Evolutionary conservation across 306 rosid species (phyloP).

Genomic region (Abrus pulchellus): DNA sequence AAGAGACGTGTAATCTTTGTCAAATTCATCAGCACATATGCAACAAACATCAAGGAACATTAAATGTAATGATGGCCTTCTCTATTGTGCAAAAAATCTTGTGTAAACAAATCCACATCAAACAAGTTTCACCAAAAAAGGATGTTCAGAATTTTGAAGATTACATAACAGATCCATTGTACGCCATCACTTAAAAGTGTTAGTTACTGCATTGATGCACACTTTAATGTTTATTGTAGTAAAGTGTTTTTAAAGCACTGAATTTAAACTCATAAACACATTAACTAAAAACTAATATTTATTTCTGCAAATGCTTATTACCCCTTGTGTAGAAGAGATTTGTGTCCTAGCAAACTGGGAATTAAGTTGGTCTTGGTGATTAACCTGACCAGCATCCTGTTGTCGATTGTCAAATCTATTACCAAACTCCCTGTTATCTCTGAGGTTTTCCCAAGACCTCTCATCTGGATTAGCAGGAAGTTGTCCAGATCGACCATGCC

Average conservation of each 20-base stretch:
- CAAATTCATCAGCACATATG: background rate
- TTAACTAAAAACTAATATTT: constrained; percentile 7
- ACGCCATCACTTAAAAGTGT: background rate
- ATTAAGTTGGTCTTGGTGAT: constrained; percentile 64
- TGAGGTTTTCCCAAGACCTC: constrained; percentile 63
- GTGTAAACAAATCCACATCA: constrained; percentile 17
- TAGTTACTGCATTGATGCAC: background rate
- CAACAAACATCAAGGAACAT: background rate
- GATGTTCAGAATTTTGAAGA: constrained; percentile 5
- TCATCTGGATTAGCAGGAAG: constrained; percentile 65
- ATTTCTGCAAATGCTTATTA: constrained; percentile 46
- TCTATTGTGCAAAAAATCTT: background rate
- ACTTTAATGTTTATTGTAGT: background rate
- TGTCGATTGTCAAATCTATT: constrained; percentile 55
- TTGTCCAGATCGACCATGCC: constrained; percentile 83
- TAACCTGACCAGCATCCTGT: constrained; percentile 64
- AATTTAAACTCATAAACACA: background rate
- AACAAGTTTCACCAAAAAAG: background rate
- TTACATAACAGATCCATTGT: no score
- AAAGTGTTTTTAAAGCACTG: constrained; percentile 8
- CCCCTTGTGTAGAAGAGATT: constrained; percentile 61
- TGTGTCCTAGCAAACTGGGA: constrained; percentile 63
- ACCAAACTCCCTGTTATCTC: constrained; percentile 68
- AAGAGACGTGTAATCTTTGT: background rate
- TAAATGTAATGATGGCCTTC: background rate